These are phyloP conservation scores for Nyctanthes arbortristis DNA, from an alignment of 257 asterid species.

Conservation along the genomic window DNA sequence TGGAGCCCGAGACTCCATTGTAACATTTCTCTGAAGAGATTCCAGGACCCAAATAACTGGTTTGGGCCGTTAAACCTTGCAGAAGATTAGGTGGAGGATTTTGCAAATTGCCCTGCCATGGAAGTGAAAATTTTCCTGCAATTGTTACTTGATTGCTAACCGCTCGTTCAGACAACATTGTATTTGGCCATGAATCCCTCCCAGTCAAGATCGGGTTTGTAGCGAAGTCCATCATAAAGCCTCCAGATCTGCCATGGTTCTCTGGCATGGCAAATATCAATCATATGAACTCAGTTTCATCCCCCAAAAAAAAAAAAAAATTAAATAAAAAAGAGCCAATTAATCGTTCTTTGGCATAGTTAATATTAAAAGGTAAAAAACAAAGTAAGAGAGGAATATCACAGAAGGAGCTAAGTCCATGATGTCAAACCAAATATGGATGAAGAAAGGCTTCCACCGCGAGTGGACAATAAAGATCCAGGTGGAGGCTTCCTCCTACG, in stretches of 20 bases:
- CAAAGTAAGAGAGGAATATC: not conserved
- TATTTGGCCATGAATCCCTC: constrained; percentile 47
- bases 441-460: constrained; percentile 56
- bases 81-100: constrained; percentile 45
- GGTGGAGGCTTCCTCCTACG: constrained; percentile 86
- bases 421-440: constrained; percentile 57
- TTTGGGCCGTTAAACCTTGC: constrained; percentile 41
- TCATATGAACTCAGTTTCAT: not conserved
- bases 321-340: not conserved
- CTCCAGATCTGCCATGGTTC: constrained; percentile 50
- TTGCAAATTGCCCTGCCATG: constrained; percentile 61
- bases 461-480: constrained; percentile 52
- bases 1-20: constrained; percentile 54
- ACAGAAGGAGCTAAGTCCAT: not conserved
- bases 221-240: constrained; percentile 77
- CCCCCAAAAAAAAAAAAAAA: not conserved
- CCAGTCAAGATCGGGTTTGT: constrained; percentile 41
- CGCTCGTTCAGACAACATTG: constrained; percentile 38
- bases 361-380: no score
- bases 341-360: not conserved
- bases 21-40: constrained; percentile 52
- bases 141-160: constrained; percentile 38
- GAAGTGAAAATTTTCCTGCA: constrained; percentile 43
- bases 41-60: constrained; percentile 36
- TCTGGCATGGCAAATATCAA: constrained; percentile 44